Evolutionary conservation across 2,329 filamentous ascomycete genomes (phyloP).

Genomic region (Penicillium decumbens): DNA sequence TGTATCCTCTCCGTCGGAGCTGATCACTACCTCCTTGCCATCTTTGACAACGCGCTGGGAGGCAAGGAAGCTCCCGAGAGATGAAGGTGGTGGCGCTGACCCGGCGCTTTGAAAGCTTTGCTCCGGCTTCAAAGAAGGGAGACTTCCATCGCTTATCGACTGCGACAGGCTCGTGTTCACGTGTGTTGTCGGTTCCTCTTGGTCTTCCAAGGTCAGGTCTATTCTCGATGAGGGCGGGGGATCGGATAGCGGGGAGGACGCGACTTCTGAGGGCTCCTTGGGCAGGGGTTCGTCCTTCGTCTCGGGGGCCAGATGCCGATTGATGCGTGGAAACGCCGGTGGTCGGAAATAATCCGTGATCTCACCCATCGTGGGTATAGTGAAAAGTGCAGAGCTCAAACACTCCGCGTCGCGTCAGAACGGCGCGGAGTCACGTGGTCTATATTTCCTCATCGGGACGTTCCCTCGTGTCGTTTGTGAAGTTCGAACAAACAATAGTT

Average conservation of each 20-base stretch:
- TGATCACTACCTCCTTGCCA: slow-evolving; percentile 53
- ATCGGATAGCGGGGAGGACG: slow-evolving; percentile 19
- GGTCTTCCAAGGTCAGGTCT: slow-evolving; percentile 18
- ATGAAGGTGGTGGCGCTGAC: slow-evolving; percentile 13
- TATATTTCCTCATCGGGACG: neutral
- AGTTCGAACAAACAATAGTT: neutral
- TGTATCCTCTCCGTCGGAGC: slow-evolving; percentile 67
- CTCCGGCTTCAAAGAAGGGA: slow-evolving; percentile 2
- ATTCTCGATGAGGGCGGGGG: slow-evolving; percentile 27
- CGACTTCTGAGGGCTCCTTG: neutral
- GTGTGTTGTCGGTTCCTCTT: slow-evolving; percentile 1
- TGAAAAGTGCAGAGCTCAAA: slow-evolving; percentile 1
- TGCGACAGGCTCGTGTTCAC: neutral
- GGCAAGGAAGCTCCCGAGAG: slow-evolving; percentile 23
- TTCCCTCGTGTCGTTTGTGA: neutral
- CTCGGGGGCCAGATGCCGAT: neutral
- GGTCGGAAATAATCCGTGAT: slow-evolving; percentile 49
- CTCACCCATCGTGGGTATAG: slow-evolving; percentile 24
- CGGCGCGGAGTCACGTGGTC: slow-evolving; percentile 20
- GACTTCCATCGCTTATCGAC: slow-evolving; percentile 3
- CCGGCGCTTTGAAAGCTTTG: slow-evolving; percentile 21
- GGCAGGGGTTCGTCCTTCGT: neutral
- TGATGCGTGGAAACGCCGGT: slow-evolving; percentile 21
- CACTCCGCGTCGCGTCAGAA: slow-evolving; percentile 15
- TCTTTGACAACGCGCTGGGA: slow-evolving; percentile 55